phyloP scores from a whole-genome alignment of 164 flowering plant genomes.

The Sedum album region DNA sequence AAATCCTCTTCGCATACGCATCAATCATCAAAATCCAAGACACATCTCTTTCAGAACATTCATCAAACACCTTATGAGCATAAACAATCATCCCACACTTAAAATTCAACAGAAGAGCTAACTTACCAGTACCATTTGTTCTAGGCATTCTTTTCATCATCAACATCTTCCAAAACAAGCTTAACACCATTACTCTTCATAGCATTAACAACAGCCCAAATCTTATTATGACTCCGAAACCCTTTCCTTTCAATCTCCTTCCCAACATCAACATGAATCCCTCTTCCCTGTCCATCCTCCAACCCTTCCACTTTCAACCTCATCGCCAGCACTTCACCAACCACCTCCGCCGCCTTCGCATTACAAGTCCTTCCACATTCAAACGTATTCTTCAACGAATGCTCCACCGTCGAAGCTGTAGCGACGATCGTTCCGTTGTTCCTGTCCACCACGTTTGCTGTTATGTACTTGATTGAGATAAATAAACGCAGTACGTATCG shows the following conservation, averaged over 20 bases:
- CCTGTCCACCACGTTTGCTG: conserved; percentile 87
- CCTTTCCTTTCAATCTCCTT: conserved; percentile 90
- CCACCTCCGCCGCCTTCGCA: conserved; percentile 73
- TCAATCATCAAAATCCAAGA: too few species aligned
- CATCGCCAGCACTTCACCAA: conserved; percentile 93
- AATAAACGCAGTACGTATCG: conserved; percentile 58
- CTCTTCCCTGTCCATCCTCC: conserved; percentile 62
- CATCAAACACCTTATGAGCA: too few species aligned
- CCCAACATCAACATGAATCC: conserved; percentile 56
- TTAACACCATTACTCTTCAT: conserved; percentile 43
- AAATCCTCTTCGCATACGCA: too few species aligned
- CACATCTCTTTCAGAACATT: too few species aligned
- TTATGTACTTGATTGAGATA: conserved; percentile 78
- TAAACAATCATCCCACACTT: too few species aligned
- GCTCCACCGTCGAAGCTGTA: conserved; percentile 82
- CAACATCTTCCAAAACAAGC: conserved; percentile 10
- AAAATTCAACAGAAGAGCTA: too few species aligned
- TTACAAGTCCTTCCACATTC: conserved; percentile 67
- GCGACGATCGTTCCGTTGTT: conserved; percentile 75
- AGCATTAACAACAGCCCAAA: conserved; percentile 78
- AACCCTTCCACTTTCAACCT: conserved; percentile 87
- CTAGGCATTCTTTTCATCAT: neutral
- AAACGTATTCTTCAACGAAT: conserved; percentile 48
- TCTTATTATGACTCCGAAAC: conserved; percentile 52
- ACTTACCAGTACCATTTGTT: too few species aligned